Evolutionary conservation across 78 protist genomes (phyloP), one percentile per base, ranked within the genome.

Genomic region (Anaeramoeba ignava): DNA sequence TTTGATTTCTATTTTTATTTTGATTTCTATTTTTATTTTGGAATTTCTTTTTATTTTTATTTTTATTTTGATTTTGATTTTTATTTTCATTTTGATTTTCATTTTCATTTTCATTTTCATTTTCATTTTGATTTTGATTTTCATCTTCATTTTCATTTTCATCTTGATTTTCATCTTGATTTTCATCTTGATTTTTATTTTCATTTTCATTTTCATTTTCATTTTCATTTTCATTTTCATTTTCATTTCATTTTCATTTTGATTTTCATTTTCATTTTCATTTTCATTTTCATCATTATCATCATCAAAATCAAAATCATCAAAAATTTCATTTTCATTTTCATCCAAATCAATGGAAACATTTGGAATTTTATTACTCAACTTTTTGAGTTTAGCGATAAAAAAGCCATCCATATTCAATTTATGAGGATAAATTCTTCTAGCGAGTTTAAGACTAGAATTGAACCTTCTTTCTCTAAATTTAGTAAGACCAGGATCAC

Each of bases 361-460:
- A 27, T 54, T 54, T 54, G 73, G 73, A 54, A 85, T 33, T 42
- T 0, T 81, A 80, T 95, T 91, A 67, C 86, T 40, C 40, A 92
- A 2, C 90, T 97, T 97, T 83, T 88, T 83, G 78, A 98, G 81
- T 91, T 96, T 97, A 82, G 93, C 88, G 39, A 98, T 98, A 81
- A 86, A 98, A 95, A 98, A 98, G 80, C 99, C 99, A 84, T 96
- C 98, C 96, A 97, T 95, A 91, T 97, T 97, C 94, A 96, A 97
- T 17, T 85, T 80, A 86, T 98, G 99, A 41, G 99, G 99, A 87
- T 95, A 98, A 91, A 84, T 93, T n/a, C 99, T 88, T 36, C 89
- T 83, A 34, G 88, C 31, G 23, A 78, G 84, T 73, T 38, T 73
- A 38, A 94, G 73, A 0, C 86, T 36, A 78, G 94, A 91, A 87